Base-by-base conservation (phyloP, 331 rosid species). In the Quercus phellos region DNA sequence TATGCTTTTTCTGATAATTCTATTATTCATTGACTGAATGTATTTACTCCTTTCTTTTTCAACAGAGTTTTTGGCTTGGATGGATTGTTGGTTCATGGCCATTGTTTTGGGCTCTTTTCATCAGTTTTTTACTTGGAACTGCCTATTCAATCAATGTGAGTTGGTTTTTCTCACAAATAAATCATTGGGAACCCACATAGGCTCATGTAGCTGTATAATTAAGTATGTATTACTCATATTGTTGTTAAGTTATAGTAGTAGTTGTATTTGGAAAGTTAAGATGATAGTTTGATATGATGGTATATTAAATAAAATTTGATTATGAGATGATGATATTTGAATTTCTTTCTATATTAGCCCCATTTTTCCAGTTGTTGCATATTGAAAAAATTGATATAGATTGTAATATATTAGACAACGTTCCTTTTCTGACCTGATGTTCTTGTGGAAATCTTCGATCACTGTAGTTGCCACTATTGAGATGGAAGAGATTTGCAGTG, bases 1-100 rank as follows among this genome's bases (percentile, higher is more conserved):
- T 56, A 18, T 42, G 35, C 11, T 7, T 68, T 75, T 61, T 19
- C 66, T 55, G 3, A 7, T 79, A 26, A 76, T 84, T 77, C 29
- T 16, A 67, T 71, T 74, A 67, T 73, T 74, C 35, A 73, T 50
- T 30, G 76, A 70, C 46, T 55, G 51, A 58, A 77, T 74, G 54
- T 77, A 67, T 73, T 81, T 84, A 78, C 55, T 53, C 68, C 19
- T 61, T 81, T 59, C 51, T 78, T 84, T 88, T 73, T 42, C 19
- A 54, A 55, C 94, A 92, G 98, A 92, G 99, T 79, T 95, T 95
- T 83, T 88, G 94, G 90, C 90, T 95, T 64, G 93, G 94, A 35
- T 92, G 94, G 98, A 34, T 91, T 80, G 97, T 95, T 70, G 98
- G 99, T 79, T 95, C 99, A 51, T 85, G 98, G 94, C 99, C 99